Conservation (phyloP, 129 eudicot species). For the Pittosporum tobira region DNA sequence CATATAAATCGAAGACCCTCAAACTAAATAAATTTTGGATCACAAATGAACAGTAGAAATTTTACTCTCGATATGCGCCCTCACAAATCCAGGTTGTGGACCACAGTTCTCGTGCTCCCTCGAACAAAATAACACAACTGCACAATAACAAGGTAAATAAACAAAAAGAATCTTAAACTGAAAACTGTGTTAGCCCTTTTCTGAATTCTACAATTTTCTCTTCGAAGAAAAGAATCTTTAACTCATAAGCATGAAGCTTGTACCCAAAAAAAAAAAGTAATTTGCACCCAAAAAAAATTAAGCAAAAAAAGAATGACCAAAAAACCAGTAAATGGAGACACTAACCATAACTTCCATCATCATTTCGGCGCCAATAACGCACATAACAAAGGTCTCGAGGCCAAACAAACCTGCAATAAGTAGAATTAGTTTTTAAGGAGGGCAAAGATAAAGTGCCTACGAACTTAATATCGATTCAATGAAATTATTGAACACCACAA, state of each 20-base stretch:
- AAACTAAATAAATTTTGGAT: constrained; percentile 2
- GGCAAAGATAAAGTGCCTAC: not conserved
- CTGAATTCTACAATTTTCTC: not conserved
- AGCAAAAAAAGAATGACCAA: constrained; percentile 7
- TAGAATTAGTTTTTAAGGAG: constrained; percentile 7
- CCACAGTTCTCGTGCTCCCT: constrained; percentile 95
- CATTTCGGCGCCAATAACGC: constrained; percentile 99
- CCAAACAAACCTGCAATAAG: constrained; percentile 73
- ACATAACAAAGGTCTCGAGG: constrained; percentile 99
- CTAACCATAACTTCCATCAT: constrained; percentile 98
- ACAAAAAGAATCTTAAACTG: not conserved
- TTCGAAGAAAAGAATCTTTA: not conserved
- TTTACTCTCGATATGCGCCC: constrained; percentile 97
- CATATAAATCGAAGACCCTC: constrained; percentile 1
- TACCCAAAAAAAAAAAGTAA: too few species aligned
- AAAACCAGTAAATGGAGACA: not conserved
- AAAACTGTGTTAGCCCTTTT: not conserved
- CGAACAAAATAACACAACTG: constrained; percentile 94
- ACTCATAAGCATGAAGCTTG: not conserved
- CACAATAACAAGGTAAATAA: constrained; percentile 25
- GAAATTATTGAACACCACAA: too few species aligned
- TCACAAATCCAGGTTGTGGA: constrained; percentile 93
- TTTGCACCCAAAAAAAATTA: too few species aligned
- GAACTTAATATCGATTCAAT: too few species aligned
- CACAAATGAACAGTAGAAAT: constrained; percentile 5